Conservation (phyloP, 768 basidiomycete genomes). For the Tylopilus rubrobrunneus region DNA sequence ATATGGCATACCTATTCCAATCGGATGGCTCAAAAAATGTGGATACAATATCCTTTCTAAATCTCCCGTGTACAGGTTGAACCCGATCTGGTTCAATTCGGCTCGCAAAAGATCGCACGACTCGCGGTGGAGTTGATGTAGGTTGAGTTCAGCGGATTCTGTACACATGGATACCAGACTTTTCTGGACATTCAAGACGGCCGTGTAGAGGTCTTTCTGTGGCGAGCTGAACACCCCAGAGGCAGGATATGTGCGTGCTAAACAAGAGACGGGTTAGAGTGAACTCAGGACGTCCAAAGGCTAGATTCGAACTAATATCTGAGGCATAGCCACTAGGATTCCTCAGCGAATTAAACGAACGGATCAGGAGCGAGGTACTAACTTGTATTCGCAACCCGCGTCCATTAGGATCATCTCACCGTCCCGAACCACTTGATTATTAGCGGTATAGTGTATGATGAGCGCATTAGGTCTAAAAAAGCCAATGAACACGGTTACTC, state of each 20-base stretch:
- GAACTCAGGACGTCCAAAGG: background rate
- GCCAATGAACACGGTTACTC: background rate
- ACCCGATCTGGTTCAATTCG: constrained; percentile 68
- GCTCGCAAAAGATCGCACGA: constrained; percentile 62
- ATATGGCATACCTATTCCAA: constrained; percentile 81
- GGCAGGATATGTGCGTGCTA: constrained; percentile 86
- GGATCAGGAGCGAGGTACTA: constrained; percentile 19
- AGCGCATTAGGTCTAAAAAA: constrained; percentile 71
- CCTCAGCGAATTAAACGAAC: constrained; percentile 2
- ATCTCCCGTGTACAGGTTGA: constrained; percentile 44
- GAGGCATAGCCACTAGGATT: constrained; percentile 78
- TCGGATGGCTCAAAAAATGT: constrained; percentile 87
- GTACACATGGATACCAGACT: constrained; percentile 58
- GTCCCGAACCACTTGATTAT: constrained; percentile 69
- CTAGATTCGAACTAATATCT: constrained; percentile 70
- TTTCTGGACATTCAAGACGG: constrained; percentile 71
- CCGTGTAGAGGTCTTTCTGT: constrained; percentile 83
- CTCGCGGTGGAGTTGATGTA: constrained; percentile 74
- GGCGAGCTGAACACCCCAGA: constrained; percentile 74
- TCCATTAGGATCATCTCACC: constrained; percentile 84
- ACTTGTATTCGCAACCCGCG: constrained; percentile 93
- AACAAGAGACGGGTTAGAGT: constrained; percentile 7
- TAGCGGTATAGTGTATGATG: constrained; percentile 92
- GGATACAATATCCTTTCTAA: constrained; percentile 80
- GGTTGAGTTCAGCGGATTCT: constrained; percentile 49